A percentile compares a stretch with the other conserved stretches of the same genome.
These are phyloP conservation scores for Neofusicoccum parvum DNA, from an alignment of 2,329 filamentous ascomycete genomes.

Conservation along the genomic window DNA sequence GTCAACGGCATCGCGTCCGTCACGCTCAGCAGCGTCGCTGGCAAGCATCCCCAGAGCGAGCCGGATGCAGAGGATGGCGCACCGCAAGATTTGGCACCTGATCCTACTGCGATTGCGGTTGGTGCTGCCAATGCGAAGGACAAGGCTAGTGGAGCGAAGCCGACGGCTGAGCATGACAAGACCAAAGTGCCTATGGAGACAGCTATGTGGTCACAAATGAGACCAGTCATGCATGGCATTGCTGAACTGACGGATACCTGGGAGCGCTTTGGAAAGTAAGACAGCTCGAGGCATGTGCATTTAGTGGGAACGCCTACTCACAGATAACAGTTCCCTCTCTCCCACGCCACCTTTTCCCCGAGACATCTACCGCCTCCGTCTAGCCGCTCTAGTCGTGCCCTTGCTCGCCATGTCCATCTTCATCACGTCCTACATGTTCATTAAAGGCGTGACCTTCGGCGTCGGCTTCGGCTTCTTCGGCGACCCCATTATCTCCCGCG, in stretches of 20 bases:
- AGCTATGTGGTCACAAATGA: conserved; percentile 75
- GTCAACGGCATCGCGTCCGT: conserved; percentile 73
- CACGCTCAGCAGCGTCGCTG: conserved; percentile 72
- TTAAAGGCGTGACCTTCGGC: conserved; percentile 67
- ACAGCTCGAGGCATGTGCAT: neutral
- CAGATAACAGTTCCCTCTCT: conserved; percentile 42
- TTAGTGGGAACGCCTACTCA: conserved; percentile 1
- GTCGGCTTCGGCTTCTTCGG: conserved; percentile 79
- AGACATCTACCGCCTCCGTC: conserved; percentile 46
- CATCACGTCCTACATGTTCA: conserved; percentile 53
- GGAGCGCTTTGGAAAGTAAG: conserved; percentile 63
- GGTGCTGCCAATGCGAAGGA: conserved; percentile 58
- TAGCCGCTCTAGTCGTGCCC: conserved; percentile 50
- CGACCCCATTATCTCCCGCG: conserved; percentile 69
- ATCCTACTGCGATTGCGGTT: conserved; percentile 60
- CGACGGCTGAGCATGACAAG: conserved; percentile 64
- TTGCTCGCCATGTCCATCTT: conserved; percentile 47
- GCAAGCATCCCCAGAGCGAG: conserved; percentile 72
- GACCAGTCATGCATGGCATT: conserved; percentile 69
- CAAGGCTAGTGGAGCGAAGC: conserved; percentile 54
- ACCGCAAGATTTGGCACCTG: conserved; percentile 59
- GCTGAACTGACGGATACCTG: conserved; percentile 63
- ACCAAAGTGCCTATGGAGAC: conserved; percentile 77
- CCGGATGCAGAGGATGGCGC: conserved; percentile 49
- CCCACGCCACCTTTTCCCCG: conserved; percentile 52